phyloP scores from a whole-genome alignment of 2,329 filamentous ascomycete genomes.

The Colletotrichum orbiculare region DNA sequence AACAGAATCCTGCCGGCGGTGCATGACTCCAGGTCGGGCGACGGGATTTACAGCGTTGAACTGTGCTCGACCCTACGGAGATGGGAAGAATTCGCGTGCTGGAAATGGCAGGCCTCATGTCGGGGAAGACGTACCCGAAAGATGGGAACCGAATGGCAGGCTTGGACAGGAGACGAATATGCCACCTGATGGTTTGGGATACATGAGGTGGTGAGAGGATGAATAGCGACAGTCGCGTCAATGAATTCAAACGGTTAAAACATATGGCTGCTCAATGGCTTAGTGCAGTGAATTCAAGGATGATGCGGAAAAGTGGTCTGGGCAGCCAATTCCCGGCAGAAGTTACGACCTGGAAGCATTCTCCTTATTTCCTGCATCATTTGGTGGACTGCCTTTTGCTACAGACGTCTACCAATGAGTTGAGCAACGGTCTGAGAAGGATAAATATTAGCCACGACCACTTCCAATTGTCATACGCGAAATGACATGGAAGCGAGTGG shows the following conservation, averaged over 20 bases:
- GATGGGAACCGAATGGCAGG: not conserved
- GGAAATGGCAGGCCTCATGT: constrained; percentile 21
- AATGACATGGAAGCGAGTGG: no score
- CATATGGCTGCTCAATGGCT: not conserved
- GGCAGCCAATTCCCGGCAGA: no score
- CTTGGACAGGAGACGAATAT: not conserved
- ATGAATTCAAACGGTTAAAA: constrained; percentile 28
- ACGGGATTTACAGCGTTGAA: not conserved
- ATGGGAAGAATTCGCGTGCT: not conserved
- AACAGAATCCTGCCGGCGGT: constrained; percentile 1
- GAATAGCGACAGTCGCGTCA: constrained; percentile 28
- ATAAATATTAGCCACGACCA: no score
- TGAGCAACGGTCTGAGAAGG: no score
- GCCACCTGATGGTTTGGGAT: constrained; percentile 9
- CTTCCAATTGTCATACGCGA: no score
- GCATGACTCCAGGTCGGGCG: not conserved
- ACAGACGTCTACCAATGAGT: no score
- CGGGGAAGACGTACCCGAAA: not conserved
- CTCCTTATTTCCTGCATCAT: no score
- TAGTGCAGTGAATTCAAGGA: no score
- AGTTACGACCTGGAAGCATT: no score
- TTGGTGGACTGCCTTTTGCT: no score
- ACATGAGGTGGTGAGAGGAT: constrained; percentile 36
- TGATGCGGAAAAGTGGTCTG: no score
- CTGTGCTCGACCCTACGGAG: no score